Percentiles rank a stretch among this genome's conserved stretches.
Evolutionary conservation across 176 grass and related monocot species (phyloP).

Genomic region (Urochloa ruziziensis): DNA sequence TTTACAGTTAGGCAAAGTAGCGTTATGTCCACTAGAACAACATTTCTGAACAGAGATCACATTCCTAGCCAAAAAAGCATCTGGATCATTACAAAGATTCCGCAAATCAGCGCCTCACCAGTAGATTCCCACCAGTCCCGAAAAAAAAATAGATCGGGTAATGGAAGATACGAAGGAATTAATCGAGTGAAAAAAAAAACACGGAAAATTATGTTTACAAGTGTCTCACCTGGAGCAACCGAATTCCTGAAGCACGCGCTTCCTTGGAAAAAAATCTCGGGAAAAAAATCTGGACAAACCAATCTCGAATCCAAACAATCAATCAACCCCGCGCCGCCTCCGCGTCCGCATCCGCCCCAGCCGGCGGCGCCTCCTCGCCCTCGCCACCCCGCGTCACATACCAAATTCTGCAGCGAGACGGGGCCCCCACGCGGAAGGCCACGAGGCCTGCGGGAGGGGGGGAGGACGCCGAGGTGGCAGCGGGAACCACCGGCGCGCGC

Average conservation of each 20-base stretch:
- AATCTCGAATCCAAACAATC: not conserved
- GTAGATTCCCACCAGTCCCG: not conserved
- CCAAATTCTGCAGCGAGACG: slow-evolving; percentile 28
- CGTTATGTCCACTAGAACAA: not conserved
- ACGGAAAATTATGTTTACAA: not conserved
- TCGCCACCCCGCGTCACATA: slow-evolving; percentile 35
- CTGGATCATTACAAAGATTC: not conserved
- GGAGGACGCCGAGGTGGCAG: not conserved
- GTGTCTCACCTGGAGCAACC: slow-evolving; percentile 29
- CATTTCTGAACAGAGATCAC: slow-evolving; percentile 11
- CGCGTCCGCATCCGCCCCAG: not conserved
- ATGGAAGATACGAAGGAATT: not conserved
- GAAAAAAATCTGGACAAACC: not conserved
- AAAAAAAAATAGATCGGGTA: not conserved
- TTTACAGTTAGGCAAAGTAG: not conserved
- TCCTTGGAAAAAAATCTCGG: not conserved
- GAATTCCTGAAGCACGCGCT: slow-evolving; percentile 7
- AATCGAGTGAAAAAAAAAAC: not conserved
- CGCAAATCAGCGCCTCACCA: not conserved
- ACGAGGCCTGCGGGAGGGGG: not conserved
- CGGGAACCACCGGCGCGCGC: not conserved
- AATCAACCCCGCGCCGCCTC: slow-evolving; percentile 6
- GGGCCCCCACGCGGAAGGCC: not conserved
- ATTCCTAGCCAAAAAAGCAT: not conserved
- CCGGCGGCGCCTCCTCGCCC: slow-evolving; percentile 28